These are phyloP conservation scores for Gyrodon lividus DNA, from an alignment of 768 basidiomycete genomes.

Conservation along the genomic window DNA sequence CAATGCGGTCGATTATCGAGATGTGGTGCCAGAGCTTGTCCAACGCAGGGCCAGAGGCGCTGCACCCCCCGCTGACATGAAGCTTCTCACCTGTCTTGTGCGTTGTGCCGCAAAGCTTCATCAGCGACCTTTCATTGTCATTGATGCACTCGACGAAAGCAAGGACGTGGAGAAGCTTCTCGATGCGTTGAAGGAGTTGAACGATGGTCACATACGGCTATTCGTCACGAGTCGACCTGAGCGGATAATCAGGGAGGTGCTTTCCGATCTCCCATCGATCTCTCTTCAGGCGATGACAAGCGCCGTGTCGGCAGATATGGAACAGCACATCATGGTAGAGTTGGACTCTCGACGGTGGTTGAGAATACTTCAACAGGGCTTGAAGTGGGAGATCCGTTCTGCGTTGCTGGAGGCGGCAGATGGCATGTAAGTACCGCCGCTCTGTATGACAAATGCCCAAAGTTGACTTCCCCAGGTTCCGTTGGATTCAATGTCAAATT, in stretches of 20 bases:
- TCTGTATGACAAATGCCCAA: background rate
- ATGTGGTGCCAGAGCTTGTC: background rate
- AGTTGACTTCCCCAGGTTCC: conserved; percentile 3
- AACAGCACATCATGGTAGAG: conserved; percentile 3
- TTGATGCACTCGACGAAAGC: conserved; percentile 22
- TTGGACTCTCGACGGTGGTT: conserved; percentile 11
- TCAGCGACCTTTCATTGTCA: conserved; percentile 2
- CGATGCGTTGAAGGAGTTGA: background rate
- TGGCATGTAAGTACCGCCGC: conserved; percentile 9
- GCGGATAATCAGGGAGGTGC: conserved; percentile 5
- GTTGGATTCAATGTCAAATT: conserved; percentile 20
- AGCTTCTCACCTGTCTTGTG: background rate
- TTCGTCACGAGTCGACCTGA: conserved; percentile 12
- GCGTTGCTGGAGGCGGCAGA: conserved; percentile 4
- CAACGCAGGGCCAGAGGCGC: background rate
- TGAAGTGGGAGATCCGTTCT: conserved; percentile 7
- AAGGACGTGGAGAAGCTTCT: conserved; percentile 5
- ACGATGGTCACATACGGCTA: conserved; percentile 1
- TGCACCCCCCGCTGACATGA: background rate
- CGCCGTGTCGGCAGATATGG: conserved; percentile 6
- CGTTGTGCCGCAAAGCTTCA: background rate
- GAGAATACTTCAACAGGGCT: background rate
- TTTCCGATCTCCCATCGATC: background rate
- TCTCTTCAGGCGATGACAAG: conserved; percentile 4
- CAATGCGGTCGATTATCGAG: background rate